Evolutionary conservation across 1,284 basidiomycete genomes (phyloP), one percentile per base, ranked within the genome.

Genomic region (Leccinum huronense): DNA sequence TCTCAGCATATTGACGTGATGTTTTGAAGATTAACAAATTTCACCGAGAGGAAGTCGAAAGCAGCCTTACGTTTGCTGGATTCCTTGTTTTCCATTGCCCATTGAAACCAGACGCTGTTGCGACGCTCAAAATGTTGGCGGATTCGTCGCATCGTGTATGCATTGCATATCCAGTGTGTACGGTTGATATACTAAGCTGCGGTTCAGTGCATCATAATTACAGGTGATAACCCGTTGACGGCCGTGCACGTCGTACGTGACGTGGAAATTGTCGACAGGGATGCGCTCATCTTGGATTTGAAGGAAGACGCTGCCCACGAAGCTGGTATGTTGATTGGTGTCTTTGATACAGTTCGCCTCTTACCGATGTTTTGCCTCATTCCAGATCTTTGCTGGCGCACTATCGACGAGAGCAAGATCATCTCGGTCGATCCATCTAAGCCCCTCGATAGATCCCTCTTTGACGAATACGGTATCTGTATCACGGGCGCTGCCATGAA

Each of bases 11-110:
- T 63, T 13, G 60, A 27, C 14, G 14, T 3, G 2, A 56, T 61
- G 1, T 55, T 63, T 31, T 51, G 58, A 67, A 95, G 93, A 91
- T 97, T 73, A 94, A 94, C 75, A 93, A 92, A 68, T 78, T 96
- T 31, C 78, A 86, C 51, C 83, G 95, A 60, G 89, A 93, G 57
- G 78, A 87, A 42, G 92, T 94, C 45, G 96, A 98, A 77, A 86
- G 85, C 64, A 74, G 80, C 5, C 82, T 98, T 45, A 79, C 76
- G 4, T 98, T 98, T 73, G 93, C 86, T 34, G 95, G 95, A 11
- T 98, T 98, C 83, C 81, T 98, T 66, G 93, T 98, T 13, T 98
- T 98, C 86, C 94, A 97, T 74, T 97, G 95, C 74, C 95, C 96
- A 2, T 84, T 98, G 69, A 98, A 98, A 78, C 78, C 86, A n/a